Conservation (phyloP, 371 early-diverging fungal genomes). For the Lichtheimia corymbifera region DNA sequence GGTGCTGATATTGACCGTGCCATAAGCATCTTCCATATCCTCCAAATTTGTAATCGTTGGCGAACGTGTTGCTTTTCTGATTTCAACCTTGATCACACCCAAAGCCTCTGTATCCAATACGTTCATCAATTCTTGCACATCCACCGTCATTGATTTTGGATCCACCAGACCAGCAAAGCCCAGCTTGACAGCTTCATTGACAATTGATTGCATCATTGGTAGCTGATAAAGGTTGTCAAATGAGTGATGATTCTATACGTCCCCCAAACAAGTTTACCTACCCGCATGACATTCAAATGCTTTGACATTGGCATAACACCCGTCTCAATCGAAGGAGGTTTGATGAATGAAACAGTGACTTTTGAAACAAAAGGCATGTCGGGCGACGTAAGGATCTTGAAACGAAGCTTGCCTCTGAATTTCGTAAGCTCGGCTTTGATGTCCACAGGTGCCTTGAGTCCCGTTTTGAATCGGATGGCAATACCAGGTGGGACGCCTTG, state of each 20-base stretch:
- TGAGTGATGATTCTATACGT: neutral
- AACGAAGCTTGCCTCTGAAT: constrained; percentile 29
- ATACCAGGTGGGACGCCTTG: constrained; percentile 28
- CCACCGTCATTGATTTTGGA: constrained; percentile 34
- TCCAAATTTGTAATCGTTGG: neutral
- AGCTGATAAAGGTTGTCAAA: constrained; percentile 14
- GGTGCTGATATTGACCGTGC: constrained; percentile 23
- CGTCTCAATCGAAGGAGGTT: constrained; percentile 30
- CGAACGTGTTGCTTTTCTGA: constrained; percentile 19
- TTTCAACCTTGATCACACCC: constrained; percentile 32
- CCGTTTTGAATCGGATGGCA: constrained; percentile 36
- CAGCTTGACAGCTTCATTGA: constrained; percentile 34
- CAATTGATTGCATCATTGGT: constrained; percentile 29
- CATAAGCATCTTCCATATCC: constrained; percentile 35
- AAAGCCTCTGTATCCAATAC: constrained; percentile 27
- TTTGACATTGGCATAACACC: constrained; percentile 38
- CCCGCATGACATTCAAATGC: constrained; percentile 36
- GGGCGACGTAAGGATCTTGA: constrained; percentile 32
- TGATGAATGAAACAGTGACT: constrained; percentile 34
- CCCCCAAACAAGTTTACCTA: constrained; percentile 2
- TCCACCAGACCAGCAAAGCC: constrained; percentile 32
- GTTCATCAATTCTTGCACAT: constrained; percentile 26
- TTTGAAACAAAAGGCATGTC: constrained; percentile 36
- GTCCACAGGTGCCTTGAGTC: constrained; percentile 31
- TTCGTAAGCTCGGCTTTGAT: constrained; percentile 32